Percentiles rank a stretch among this genome's conserved stretches.
Evolutionary conservation across 257 asterid species (phyloP).

Genomic region (Lithospermum erythrorhizon): DNA sequence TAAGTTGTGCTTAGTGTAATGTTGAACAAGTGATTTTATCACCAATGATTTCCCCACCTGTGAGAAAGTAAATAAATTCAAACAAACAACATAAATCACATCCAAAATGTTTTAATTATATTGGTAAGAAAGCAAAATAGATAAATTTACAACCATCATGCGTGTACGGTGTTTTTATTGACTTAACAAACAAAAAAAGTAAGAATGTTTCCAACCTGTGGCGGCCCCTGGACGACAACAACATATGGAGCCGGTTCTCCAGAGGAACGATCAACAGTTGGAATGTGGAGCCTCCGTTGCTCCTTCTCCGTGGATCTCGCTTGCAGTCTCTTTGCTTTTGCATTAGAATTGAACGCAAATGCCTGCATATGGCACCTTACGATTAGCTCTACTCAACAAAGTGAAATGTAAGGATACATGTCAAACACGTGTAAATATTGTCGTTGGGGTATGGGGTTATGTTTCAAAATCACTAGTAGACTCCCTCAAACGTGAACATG

Average conservation of each 20-base stretch:
- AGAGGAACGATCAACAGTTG: constrained; percentile 53
- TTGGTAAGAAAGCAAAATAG: too few relatives aligned
- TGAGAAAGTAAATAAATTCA: constrained; percentile 10
- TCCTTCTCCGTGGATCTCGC: constrained; percentile 83
- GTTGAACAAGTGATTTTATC: constrained; percentile 75
- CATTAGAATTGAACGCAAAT: constrained; percentile 62
- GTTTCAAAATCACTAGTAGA: too few relatives aligned
- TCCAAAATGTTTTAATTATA: background rate
- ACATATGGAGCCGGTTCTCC: constrained; percentile 97
- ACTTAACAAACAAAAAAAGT: background rate
- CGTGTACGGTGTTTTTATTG: background rate
- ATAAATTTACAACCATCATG: too few relatives aligned
- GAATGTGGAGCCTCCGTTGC: constrained; percentile 85
- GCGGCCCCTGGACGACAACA: constrained; percentile 92
- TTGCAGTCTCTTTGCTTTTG: constrained; percentile 77
- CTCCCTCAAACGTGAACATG: too few relatives aligned
- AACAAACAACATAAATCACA: background rate
- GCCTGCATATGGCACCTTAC: constrained; percentile 35
- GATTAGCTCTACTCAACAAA: background rate
- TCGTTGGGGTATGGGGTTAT: too few relatives aligned
- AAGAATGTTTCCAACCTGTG: constrained; percentile 43
- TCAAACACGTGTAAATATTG: background rate
- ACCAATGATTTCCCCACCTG: constrained; percentile 93
- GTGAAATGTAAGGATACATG: background rate
- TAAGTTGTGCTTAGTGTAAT: constrained; percentile 81